Conservation (phyloP, 495 filamentous ascomycete genomes). For the Neurospora tetrasperma region DNA sequence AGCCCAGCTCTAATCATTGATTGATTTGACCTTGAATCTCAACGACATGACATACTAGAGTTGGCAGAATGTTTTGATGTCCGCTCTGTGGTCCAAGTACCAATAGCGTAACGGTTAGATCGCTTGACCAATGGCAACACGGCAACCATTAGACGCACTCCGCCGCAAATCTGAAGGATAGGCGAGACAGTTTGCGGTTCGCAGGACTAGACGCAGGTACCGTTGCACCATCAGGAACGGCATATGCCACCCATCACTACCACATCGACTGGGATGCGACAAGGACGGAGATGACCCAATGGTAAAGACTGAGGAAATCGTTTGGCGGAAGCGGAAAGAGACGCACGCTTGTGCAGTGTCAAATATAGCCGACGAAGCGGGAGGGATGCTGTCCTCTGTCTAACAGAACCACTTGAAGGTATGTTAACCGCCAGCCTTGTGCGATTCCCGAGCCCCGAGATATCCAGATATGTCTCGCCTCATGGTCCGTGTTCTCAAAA, state of each 20-base stretch:
- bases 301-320: background rate
- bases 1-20: background rate
- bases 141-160: background rate
- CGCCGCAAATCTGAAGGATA: background rate
- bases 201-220: background rate
- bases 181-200: background rate
- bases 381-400: background rate
- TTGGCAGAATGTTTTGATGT: background rate
- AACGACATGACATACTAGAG: background rate
- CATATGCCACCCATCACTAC: background rate
- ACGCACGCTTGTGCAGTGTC: slow-evolving; percentile 10
- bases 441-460: background rate
- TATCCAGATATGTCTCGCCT: background rate
- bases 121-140: background rate
- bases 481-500: background rate
- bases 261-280: background rate
- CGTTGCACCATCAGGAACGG: background rate
- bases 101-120: background rate
- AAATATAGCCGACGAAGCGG: slow-evolving; percentile 8
- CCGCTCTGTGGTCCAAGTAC: background rate
- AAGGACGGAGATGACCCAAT: background rate
- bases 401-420: background rate
- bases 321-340: slow-evolving; percentile 14
- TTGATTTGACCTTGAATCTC: background rate
- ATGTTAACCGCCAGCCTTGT: slow-evolving; percentile 17